A percentile compares a stretch with the other conserved stretches of the same genome.
Conservation (phyloP, 352 stramenopile species). For the Globisporangium irregulare region DNA sequence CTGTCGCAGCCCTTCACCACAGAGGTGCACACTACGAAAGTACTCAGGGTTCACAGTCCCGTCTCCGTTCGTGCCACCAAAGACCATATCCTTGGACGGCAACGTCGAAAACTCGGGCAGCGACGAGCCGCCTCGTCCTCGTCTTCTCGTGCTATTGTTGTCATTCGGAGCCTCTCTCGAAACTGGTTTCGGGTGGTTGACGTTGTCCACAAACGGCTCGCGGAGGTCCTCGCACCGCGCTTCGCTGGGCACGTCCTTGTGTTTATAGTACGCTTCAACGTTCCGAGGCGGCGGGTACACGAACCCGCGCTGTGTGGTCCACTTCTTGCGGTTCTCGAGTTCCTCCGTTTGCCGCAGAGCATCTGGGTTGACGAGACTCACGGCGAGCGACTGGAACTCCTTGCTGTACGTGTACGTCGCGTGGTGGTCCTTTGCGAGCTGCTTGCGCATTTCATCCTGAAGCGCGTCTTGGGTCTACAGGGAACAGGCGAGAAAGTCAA, state of each 20-base stretch:
- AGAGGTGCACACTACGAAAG: constrained; percentile 86
- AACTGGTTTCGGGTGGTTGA: constrained; percentile 62
- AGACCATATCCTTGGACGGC: constrained; percentile 85
- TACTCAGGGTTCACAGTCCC: constrained; percentile 69
- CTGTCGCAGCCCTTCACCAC: constrained; percentile 65
- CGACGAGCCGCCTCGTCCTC: not conserved
- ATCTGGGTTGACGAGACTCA: constrained; percentile 78
- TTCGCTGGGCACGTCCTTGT: constrained; percentile 65
- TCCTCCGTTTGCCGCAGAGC: constrained; percentile 52
- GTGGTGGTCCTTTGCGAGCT: constrained; percentile 47
- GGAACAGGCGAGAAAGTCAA: not conserved
- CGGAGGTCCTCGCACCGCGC: constrained; percentile 81
- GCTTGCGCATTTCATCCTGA: constrained; percentile 73
- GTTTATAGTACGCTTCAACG: constrained; percentile 67
- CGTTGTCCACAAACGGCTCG: constrained; percentile 84
- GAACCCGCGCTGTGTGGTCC: constrained; percentile 87
- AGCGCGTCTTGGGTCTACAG: constrained; percentile 75
- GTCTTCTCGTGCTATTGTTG: not conserved
- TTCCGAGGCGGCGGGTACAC: constrained; percentile 77
- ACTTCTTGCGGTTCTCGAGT: constrained; percentile 45
- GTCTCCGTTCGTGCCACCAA: constrained; percentile 81
- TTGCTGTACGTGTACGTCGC: constrained; percentile 85
- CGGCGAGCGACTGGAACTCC: constrained; percentile 84
- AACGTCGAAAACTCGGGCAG: constrained; percentile 70
- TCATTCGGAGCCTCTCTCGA: constrained; percentile 33